Evolutionary conservation across 768 basidiomycete genomes (phyloP).

Genomic region (Lanmaoa pseudosensibilis): DNA sequence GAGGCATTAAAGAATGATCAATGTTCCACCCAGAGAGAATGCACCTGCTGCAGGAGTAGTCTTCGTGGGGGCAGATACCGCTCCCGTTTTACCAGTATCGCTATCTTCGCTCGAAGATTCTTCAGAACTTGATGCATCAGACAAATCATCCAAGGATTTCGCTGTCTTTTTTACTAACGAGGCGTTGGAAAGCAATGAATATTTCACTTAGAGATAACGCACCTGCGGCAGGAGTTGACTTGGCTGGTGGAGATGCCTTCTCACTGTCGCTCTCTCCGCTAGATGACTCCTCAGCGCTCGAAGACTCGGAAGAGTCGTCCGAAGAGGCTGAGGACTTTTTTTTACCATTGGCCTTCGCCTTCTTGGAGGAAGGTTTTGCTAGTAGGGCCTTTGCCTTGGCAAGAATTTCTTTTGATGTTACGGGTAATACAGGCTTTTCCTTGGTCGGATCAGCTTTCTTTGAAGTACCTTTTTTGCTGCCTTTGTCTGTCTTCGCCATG

Average conservation of each 20-base stretch:
- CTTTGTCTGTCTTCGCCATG: slow-evolving; percentile 45
- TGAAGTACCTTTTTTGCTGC: slow-evolving; percentile 33
- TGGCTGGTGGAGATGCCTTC: not conserved
- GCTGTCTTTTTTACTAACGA: slow-evolving; percentile 1
- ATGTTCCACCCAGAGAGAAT: not conserved
- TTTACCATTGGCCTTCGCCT: not conserved
- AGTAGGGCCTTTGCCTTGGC: slow-evolving; percentile 38
- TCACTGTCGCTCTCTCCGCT: slow-evolving; percentile 12
- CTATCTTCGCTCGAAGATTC: slow-evolving; percentile 16
- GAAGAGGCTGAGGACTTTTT: not conserved
- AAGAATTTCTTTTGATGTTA: slow-evolving; percentile 43
- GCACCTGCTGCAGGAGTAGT: slow-evolving; percentile 37
- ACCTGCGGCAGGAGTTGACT: not conserved
- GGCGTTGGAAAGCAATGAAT: too few relatives aligned
- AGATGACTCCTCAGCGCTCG: slow-evolving; percentile 13
- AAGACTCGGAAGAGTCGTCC: slow-evolving; percentile 20
- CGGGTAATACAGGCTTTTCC: slow-evolving; percentile 24
- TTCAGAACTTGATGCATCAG: slow-evolving; percentile 10
- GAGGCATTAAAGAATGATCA: not conserved
- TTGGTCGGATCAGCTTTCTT: slow-evolving; percentile 34
- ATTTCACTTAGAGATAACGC: not conserved
- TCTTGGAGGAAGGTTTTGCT: slow-evolving; percentile 18
- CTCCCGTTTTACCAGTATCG: not conserved
- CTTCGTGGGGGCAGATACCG: slow-evolving; percentile 41
- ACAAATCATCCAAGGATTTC: not conserved